Conservation (phyloP, 148 eudicot species). For the Selenicereus undatus region DNA sequence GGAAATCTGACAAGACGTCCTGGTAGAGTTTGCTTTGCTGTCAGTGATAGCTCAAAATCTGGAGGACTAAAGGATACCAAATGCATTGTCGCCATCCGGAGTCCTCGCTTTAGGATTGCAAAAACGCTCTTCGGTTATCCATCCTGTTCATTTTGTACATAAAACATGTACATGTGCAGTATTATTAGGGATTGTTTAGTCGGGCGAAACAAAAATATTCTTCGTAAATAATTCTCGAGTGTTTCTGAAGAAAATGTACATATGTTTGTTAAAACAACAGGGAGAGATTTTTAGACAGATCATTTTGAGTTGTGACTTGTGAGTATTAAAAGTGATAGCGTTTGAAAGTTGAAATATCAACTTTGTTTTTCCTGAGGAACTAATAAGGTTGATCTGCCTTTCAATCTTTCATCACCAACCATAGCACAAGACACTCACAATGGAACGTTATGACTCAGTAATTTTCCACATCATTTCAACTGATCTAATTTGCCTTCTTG, state of each 20-base stretch:
- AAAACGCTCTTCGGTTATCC: not conserved
- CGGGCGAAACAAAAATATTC: not conserved
- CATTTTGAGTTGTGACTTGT: not conserved
- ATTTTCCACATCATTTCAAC: too few relatives aligned
- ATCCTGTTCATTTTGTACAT: not conserved
- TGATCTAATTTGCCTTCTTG: too few relatives aligned
- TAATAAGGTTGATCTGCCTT: too few relatives aligned
- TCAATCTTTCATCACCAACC: too few relatives aligned
- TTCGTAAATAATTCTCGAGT: too few relatives aligned
- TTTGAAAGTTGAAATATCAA: too few relatives aligned
- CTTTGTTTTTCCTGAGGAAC: too few relatives aligned
- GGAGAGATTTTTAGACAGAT: not conserved
- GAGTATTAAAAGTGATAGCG: too few relatives aligned
- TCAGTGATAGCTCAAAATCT: not conserved
- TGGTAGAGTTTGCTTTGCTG: not conserved
- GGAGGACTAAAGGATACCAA: not conserved
- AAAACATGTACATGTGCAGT: not conserved
- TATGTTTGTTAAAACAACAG: not conserved
- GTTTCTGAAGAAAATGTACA: not conserved
- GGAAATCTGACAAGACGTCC: slow-evolving; percentile 14
- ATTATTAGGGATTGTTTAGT: not conserved
- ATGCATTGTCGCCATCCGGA: not conserved
- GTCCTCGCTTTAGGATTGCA: not conserved
- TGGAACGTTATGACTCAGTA: too few relatives aligned
- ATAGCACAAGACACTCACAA: too few relatives aligned